These are phyloP conservation scores for Penicillium expansum DNA, from an alignment of 2,329 filamentous ascomycete species.

Conservation along the genomic window DNA sequence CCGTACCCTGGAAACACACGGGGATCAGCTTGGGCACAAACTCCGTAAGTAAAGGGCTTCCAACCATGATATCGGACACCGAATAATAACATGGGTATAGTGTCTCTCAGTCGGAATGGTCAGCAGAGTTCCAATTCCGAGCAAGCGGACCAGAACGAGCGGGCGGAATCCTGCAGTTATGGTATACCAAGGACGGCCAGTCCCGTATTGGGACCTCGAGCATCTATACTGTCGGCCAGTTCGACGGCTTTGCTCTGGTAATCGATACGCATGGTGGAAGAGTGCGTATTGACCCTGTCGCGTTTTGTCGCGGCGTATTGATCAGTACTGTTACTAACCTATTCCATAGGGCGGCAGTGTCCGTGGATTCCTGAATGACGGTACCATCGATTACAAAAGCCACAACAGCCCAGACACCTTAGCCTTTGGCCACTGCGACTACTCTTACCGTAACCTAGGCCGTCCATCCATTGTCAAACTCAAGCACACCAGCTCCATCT, in stretches of 20 bases:
- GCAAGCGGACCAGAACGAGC: slow-evolving; percentile 80
- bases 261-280: slow-evolving; percentile 78
- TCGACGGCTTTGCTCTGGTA: slow-evolving; percentile 86
- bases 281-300: slow-evolving; percentile 32
- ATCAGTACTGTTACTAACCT: background rate
- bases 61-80: background rate
- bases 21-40: slow-evolving; percentile 77
- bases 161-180: slow-evolving; percentile 87
- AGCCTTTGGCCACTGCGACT: slow-evolving; percentile 90
- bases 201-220: slow-evolving; percentile 66
- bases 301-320: background rate
- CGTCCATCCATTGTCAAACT: slow-evolving; percentile 77
- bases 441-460: slow-evolving; percentile 87
- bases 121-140: slow-evolving; percentile 81
- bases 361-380: slow-evolving; percentile 92
- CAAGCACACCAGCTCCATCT: slow-evolving; percentile 60
- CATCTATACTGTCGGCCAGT: slow-evolving; percentile 78
- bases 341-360: slow-evolving; percentile 66
- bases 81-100: slow-evolving; percentile 28
- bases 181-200: slow-evolving; percentile 74
- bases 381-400: slow-evolving; percentile 71
- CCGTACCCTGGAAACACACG: slow-evolving; percentile 81
- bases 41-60: slow-evolving; percentile 37
- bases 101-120: slow-evolving; percentile 65
- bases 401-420: slow-evolving; percentile 77